Evolutionary conservation across 1,284 basidiomycete genomes (phyloP), one percentile per base, ranked within the genome.

Genomic region (Puccinia sorghi): DNA sequence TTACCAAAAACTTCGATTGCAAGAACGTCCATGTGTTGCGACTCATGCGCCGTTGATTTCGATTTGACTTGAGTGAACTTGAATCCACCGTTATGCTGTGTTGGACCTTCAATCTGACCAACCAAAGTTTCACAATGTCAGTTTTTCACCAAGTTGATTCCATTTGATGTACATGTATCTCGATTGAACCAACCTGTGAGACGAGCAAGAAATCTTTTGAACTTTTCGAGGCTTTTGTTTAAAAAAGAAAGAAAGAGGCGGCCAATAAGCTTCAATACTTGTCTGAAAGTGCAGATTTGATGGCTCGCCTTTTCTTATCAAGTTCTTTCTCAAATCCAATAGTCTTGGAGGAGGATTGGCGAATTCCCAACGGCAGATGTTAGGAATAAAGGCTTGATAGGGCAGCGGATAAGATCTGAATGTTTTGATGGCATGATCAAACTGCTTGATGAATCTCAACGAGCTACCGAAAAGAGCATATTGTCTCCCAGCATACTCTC

Each of bases 1-100:
- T 81, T 80, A 92, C 93, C 91, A 83, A 94, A 92, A 0, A 94
- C 85, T 84, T 98, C 96, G 64, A 97, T 84, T 2, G 91, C 89
- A 61, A 98, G 85, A 11, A 93, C 86, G 0, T 91, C 89, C 91
- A 98, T 93, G 83, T 88, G 88, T 81, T 91, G 90, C 79, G 88
- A 89, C 83, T 90, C 90, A 37, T 92, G 88, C 50, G 86, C 84
- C 5, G 86, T 83, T 3, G 50, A n/a, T 22, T 66, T 67, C 5
- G 57, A 63, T 54, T 79, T 72, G 50, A 79, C 61, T 39, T 57
- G 77, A 8, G 59, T 72, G 59, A 72, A 79, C 52, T 79, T 72
- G 56, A 57, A 78, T n/a, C 76, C 76, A 22, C 59, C 67, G 17
- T 66, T 67, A n/a, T 52, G 46, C 59, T 79, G 77, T 15, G 77